Base-by-base conservation (phyloP, 2,329 filamentous ascomycete species). In the Fusarium nodosum region DNA sequence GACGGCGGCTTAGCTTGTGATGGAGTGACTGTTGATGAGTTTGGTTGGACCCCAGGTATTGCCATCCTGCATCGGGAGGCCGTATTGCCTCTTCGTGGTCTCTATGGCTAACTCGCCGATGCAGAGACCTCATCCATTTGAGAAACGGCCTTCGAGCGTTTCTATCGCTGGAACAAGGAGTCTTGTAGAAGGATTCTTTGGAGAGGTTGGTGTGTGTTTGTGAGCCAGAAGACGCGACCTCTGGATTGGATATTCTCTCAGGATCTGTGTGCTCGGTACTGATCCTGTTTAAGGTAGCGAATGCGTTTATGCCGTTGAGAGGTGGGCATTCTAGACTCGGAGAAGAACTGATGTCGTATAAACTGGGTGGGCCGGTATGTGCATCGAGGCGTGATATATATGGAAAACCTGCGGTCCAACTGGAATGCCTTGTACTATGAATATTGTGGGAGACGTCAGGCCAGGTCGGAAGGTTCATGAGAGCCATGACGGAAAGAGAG, bases 91-190 rank as follows among this genome's bases (percentile, higher is more conserved):
- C 64, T 31, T 79, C 82, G 55, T 82, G 81, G 48, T 64, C 64
- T 45, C 80, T 82, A 56, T 82, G 82, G 47, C 74, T 77, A 60
- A 83, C 87, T 73, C 87, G 87, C 65, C 85, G 87, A 63, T 91
- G 87, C 22, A 95, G 80, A 7, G 86, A 91, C 67, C 83, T 90
- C 79, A 94, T 87, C 91, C 92, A 95, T 76, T 87, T 90, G 46
- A 87, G 85, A 73, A 95, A 93, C 4, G 90, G 88, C 10, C 74
- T 75, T 46, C 72, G 75, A n/a, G 38, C 60, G 18, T 69, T 53
- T 41, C 63, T 8, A 45, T 56, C 56, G 52, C 71, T n/a, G 20
- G 57, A 39, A 60, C 60, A 34, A 44, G 38, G 38, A 60, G 66
- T 16, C 44, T 54, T 30, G 48, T 36, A 47, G 53, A 56, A 47